Evolutionary conservation across 495 filamentous ascomycete genomes (phyloP).

Genomic region (Arthonia radiata): DNA sequence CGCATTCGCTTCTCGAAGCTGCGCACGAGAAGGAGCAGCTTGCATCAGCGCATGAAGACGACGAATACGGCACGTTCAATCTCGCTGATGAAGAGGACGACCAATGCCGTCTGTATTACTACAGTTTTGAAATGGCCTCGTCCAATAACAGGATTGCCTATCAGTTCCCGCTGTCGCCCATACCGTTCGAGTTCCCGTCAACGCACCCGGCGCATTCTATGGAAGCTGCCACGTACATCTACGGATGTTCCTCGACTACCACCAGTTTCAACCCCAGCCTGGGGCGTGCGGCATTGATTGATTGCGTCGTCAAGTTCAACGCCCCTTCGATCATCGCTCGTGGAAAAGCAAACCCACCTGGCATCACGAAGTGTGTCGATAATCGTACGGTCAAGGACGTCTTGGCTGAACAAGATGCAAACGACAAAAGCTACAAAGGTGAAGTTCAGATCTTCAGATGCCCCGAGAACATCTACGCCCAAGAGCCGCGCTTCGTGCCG

Average conservation of each 20-base stretch:
- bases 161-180: conserved; percentile 34
- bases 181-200: conserved; percentile 39
- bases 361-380: conserved; percentile 29
- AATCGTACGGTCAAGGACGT: conserved; percentile 21
- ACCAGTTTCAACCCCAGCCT: conserved; percentile 24
- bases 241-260: conserved; percentile 24
- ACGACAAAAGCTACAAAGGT: too few species aligned
- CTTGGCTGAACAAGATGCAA: conserved; percentile 11
- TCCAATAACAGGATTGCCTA: conserved; percentile 17
- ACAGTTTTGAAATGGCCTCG: conserved; percentile 22
- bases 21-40: too few species aligned
- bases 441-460: conserved; percentile 31
- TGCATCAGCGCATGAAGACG: too few species aligned
- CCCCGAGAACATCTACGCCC: conserved; percentile 31
- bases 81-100: conserved; percentile 18
- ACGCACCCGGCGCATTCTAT: conserved; percentile 25
- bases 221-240: conserved; percentile 26
- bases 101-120: conserved; percentile 42
- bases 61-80: conserved; percentile 2
- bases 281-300: conserved; percentile 33
- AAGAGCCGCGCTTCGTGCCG: conserved; percentile 38
- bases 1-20: conserved; percentile 4
- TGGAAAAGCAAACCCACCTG: conserved; percentile 18
- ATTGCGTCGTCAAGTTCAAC: conserved; percentile 33
- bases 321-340: conserved; percentile 20